Evolutionary conservation across 1,139 yeast species (phyloP).

Genomic region (Magnusiomyces sp.): DNA sequence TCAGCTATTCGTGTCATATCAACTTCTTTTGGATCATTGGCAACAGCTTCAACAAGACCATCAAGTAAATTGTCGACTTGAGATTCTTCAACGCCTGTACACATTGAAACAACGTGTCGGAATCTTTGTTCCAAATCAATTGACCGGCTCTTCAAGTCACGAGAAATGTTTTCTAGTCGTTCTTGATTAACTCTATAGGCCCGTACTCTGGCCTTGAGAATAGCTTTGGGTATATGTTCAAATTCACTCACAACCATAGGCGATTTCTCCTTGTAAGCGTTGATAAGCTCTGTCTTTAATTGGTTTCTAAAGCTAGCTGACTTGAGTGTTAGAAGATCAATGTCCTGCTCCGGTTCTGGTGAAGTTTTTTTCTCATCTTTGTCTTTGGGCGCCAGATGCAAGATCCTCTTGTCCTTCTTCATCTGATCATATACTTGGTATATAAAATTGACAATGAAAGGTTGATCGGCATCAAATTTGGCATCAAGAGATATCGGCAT

Average conservation of each 20-base stretch:
- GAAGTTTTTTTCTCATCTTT: neutral
- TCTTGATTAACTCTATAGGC: constrained; percentile 68
- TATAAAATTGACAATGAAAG: constrained; percentile 49
- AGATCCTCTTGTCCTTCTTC: neutral
- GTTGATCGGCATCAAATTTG: constrained; percentile 77
- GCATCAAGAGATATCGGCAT: constrained; percentile 28
- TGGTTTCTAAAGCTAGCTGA: too few relatives aligned
- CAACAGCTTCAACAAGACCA: constrained; percentile 84
- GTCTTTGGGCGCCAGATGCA: neutral
- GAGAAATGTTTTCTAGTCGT: constrained; percentile 42
- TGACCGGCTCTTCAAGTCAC: constrained; percentile 43
- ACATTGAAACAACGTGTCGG: constrained; percentile 78
- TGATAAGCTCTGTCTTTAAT: too few relatives aligned
- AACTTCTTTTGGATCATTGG: constrained; percentile 65
- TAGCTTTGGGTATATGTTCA: constrained; percentile 36
- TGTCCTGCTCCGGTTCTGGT: neutral
- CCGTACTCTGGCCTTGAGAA: constrained; percentile 65
- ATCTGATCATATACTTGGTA: neutral
- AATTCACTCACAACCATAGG: too few relatives aligned
- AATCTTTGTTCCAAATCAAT: constrained; percentile 72
- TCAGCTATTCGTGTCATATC: constrained; percentile 48
- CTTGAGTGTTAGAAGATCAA: neutral
- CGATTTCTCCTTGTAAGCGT: too few relatives aligned
- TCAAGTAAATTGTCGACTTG: constrained; percentile 79
- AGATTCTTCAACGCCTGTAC: constrained; percentile 74